These are phyloP conservation scores for Pyrenochaeta sp. DNA, from an alignment of 2,329 filamentous ascomycete species.

Conservation along the genomic window DNA sequence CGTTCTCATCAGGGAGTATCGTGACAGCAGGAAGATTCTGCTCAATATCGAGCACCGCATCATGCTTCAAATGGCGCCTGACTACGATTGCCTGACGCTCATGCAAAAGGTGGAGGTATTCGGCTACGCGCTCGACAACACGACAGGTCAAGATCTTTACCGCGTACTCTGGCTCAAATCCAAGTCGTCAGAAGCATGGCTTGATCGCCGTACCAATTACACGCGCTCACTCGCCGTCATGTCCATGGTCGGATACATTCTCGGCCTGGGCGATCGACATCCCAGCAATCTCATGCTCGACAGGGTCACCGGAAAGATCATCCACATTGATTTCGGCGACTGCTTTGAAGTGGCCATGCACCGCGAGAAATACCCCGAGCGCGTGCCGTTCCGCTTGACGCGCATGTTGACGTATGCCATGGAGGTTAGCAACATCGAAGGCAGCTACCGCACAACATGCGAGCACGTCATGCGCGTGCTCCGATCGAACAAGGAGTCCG, in stretches of 20 bases:
- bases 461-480: slow-evolving; percentile 98
- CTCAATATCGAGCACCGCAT: slow-evolving; percentile 99
- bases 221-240: slow-evolving; percentile 96
- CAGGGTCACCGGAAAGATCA: slow-evolving; percentile 91
- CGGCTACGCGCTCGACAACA: slow-evolving; percentile 98
- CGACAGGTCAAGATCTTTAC: slow-evolving; percentile 97
- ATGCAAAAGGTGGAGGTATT: slow-evolving; percentile 99
- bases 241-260: slow-evolving; percentile 99
- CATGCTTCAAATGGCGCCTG: slow-evolving; percentile 99
- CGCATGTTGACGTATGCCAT: slow-evolving; percentile 99
- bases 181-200: slow-evolving; percentile 96
- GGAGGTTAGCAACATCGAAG: slow-evolving; percentile 99
- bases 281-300: slow-evolving; percentile 98
- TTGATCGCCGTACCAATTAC: slow-evolving; percentile 98
- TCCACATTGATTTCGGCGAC: slow-evolving; percentile 99
- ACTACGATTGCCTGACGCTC: slow-evolving; percentile 96
- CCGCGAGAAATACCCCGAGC: slow-evolving; percentile 97
- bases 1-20: slow-evolving; percentile 95
- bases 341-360: slow-evolving; percentile 99
- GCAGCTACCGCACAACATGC: slow-evolving; percentile 96
- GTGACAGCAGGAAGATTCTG: slow-evolving; percentile 94
- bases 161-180: slow-evolving; percentile 98
- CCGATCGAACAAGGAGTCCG: slow-evolving; percentile 94
- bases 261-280: slow-evolving; percentile 94
- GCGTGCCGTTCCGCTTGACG: slow-evolving; percentile 96